phyloP scores from a whole-genome alignment of 1,139 yeast genomes.

The Candida sojae region DNA sequence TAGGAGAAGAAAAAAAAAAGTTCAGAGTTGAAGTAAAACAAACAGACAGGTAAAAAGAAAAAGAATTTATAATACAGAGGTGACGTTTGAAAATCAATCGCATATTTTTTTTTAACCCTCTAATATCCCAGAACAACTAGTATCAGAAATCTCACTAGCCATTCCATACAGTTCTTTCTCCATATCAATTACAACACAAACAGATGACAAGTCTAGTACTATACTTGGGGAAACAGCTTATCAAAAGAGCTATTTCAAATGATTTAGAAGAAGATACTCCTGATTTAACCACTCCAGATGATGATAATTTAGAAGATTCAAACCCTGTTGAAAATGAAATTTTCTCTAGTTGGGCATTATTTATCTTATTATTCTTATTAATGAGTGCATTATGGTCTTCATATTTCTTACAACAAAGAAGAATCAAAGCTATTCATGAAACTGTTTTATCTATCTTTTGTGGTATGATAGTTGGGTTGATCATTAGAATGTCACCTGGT shows the following conservation, averaged over 20 bases:
- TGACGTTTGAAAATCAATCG: too few relatives aligned
- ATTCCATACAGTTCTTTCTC: neutral
- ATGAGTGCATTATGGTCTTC: slow-evolving; percentile 94
- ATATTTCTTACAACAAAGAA: slow-evolving; percentile 85
- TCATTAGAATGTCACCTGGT: slow-evolving; percentile 89
- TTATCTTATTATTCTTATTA: slow-evolving; percentile 76
- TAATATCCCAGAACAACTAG: too few relatives aligned
- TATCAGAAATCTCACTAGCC: too few relatives aligned
- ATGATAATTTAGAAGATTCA: slow-evolving; percentile 52
- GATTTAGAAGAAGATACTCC: slow-evolving; percentile 44
- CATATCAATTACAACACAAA: neutral
- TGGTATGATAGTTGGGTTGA: slow-evolving; percentile 94
- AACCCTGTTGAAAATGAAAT: slow-evolving; percentile 96
- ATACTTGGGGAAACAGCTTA: slow-evolving; percentile 25
- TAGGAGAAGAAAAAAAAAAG: too few relatives aligned
- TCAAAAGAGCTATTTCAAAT: slow-evolving; percentile 31
- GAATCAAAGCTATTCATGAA: slow-evolving; percentile 94
- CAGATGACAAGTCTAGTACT: slow-evolving; percentile 31
- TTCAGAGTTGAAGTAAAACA: too few relatives aligned
- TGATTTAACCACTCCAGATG: slow-evolving; percentile 54
- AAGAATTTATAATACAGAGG: too few relatives aligned
- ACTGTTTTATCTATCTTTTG: slow-evolving; percentile 93
- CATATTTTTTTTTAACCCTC: too few relatives aligned
- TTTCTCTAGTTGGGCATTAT: slow-evolving; percentile 95
- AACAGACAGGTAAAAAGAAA: too few relatives aligned